Percentiles rank a stretch among this genome's conserved stretches.
Conservation (phyloP, 140 eudicot genomes). For the Stevia rebaudiana region DNA sequence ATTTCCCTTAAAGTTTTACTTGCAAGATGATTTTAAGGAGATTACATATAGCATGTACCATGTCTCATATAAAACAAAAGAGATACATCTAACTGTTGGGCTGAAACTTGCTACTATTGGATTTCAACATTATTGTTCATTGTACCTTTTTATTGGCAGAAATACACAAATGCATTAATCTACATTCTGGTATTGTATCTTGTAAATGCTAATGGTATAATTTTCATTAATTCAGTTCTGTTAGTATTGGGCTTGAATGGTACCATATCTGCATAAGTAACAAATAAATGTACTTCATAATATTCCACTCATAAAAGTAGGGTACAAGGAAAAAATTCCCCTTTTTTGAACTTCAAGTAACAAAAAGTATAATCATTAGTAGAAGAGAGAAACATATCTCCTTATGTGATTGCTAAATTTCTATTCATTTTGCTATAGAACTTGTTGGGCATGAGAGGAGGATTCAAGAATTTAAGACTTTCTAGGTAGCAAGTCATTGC, state of each 20-base stretch:
- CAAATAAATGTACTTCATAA: no score
- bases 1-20: not conserved
- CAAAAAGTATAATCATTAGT: no score
- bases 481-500: not conserved
- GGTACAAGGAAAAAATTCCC: no score
- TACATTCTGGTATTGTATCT: not conserved
- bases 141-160: not conserved
- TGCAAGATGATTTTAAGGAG: not conserved
- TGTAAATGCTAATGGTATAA: constrained; percentile 6
- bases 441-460: not conserved
- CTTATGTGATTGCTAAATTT: not conserved
- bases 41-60: not conserved
- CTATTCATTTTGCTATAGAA: not conserved
- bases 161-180: not conserved
- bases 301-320: no score
- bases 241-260: constrained; percentile 2
- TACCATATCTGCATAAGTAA: not conserved
- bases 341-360: no score
- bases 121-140: not conserved
- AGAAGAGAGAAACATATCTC: no score
- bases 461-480: not conserved
- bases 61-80: not conserved
- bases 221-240: not conserved
- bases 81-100: constrained; percentile 2
- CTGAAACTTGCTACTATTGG: not conserved